A percentile compares a stretch with the other conserved stretches of the same genome.
These are phyloP conservation scores for Clonostachys byssicola DNA, from an alignment of 2,329 filamentous ascomycete genomes.

Conservation along the genomic window DNA sequence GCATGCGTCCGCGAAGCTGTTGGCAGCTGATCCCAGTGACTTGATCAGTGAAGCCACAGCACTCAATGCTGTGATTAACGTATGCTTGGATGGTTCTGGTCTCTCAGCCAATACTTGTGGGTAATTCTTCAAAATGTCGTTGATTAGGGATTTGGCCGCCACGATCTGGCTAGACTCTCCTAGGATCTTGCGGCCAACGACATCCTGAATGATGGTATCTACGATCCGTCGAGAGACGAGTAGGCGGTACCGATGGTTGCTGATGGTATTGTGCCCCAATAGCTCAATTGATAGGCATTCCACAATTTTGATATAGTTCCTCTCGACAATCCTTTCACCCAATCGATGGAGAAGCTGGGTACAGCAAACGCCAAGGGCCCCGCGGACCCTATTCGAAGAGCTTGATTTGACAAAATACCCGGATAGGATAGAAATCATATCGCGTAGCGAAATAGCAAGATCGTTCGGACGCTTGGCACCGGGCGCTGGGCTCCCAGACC, in stretches of 20 bases:
- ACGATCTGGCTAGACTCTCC: conserved; percentile 86
- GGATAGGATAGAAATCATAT: conserved; percentile 76
- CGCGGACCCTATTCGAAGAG: conserved; percentile 75
- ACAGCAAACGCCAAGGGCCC: conserved; percentile 84
- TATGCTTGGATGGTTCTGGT: conserved; percentile 83
- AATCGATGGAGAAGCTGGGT: conserved; percentile 74
- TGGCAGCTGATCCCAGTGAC: conserved; percentile 78
- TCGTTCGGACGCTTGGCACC: conserved; percentile 65
- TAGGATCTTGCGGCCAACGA: conserved; percentile 75
- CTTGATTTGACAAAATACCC: conserved; percentile 74
- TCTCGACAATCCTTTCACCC: conserved; percentile 78
- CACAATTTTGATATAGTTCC: conserved; percentile 76
- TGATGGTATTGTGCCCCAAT: conserved; percentile 69
- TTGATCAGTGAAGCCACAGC: conserved; percentile 75
- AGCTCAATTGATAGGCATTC: conserved; percentile 78
- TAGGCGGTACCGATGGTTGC: conserved; percentile 82
- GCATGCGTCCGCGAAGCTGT: conserved; percentile 74
- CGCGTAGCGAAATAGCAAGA: conserved; percentile 69
- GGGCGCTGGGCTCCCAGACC: conserved; percentile 72
- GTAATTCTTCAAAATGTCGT: conserved; percentile 89
- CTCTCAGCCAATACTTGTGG: conserved; percentile 84
- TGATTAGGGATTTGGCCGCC: conserved; percentile 77
- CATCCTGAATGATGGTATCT: conserved; percentile 76
- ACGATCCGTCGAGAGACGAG: conserved; percentile 82
- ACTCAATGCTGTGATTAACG: conserved; percentile 73